A percentile compares a stretch with the other conserved stretches of the same genome.
These are phyloP conservation scores for Candida glucosophila DNA, from an alignment of 1,139 yeast genomes.

Conservation along the genomic window DNA sequence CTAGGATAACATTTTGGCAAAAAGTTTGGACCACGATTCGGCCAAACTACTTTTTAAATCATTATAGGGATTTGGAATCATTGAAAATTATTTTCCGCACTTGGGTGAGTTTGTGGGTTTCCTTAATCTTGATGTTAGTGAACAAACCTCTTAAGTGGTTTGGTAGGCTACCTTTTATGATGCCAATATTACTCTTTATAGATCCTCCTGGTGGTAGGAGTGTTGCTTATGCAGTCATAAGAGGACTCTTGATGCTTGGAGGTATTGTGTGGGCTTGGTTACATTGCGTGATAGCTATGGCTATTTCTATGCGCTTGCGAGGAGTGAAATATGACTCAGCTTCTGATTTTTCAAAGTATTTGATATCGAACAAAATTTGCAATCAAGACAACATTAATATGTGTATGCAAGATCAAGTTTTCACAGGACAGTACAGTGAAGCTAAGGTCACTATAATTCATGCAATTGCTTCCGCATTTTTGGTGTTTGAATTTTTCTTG, in stretches of 20 bases:
- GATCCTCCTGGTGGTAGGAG: slow-evolving; percentile 21
- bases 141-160: slow-evolving; percentile 20
- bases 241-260: slow-evolving; percentile 6
- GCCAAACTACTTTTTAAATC: slow-evolving; percentile 22
- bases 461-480: slow-evolving; percentile 1
- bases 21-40: slow-evolving; percentile 6
- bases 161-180: slow-evolving; percentile 21
- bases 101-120: slow-evolving; percentile 22
- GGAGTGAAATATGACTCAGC: slow-evolving; percentile 11
- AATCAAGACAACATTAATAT: slow-evolving; percentile 11
- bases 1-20: slow-evolving; percentile 7
- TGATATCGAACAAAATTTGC: slow-evolving; percentile 22
- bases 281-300: slow-evolving; percentile 15
- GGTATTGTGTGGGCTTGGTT: slow-evolving; percentile 13
- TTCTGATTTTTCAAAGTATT: slow-evolving; percentile 11
- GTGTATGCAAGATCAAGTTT: slow-evolving; percentile 17
- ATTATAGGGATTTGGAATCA: slow-evolving; percentile 15
- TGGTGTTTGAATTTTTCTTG: slow-evolving; percentile 16
- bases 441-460: slow-evolving; percentile 17
- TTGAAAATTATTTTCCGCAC: slow-evolving; percentile 18
- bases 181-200: slow-evolving; percentile 21
- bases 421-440: slow-evolving; percentile 20
- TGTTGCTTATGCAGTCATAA: slow-evolving; percentile 11
- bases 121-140: slow-evolving; percentile 17
- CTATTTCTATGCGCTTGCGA: slow-evolving; percentile 17